phyloP scores from a whole-genome alignment of 2,329 filamentous ascomycete species.

The Ceratocystis alfenasii region DNA sequence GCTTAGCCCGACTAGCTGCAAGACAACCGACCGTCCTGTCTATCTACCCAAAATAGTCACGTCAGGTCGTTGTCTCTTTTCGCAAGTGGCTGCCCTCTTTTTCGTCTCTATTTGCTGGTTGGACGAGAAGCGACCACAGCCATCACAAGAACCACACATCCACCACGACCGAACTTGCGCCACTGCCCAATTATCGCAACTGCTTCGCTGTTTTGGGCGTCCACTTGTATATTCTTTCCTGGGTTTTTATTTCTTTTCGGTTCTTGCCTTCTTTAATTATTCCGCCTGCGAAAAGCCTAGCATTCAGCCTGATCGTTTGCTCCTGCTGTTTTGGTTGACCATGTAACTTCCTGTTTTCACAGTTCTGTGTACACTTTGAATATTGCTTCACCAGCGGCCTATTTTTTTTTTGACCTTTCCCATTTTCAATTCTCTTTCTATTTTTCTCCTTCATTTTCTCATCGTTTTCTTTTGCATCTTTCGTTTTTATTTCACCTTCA shows the following conservation, averaged over 20 bases:
- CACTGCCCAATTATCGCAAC: conserved; percentile 2
- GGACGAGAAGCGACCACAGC: neutral
- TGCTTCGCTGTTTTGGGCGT: neutral
- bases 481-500: neutral
- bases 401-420: neutral
- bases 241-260: neutral
- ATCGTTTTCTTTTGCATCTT: conserved; percentile 8
- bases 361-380: neutral
- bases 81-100: neutral
- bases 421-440: neutral
- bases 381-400: conserved; percentile 7
- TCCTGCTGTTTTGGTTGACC: conserved; percentile 10
- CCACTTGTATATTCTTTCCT: neutral
- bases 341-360: conserved; percentile 7
- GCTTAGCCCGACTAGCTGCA: neutral
- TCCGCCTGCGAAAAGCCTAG: neutral
- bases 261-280: neutral
- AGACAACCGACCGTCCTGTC: neutral
- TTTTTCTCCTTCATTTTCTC: conserved; percentile 3
- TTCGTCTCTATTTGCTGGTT: neutral
- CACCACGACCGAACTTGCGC: neutral
- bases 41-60: conserved; percentile 2
- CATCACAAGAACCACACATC: neutral
- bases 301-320: conserved; percentile 5
- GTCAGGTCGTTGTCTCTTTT: neutral